Percentiles rank a stretch among this genome's conserved stretches.
These are phyloP conservation scores for Parsonsia alboflavescens DNA, from an alignment of 257 asterid species.

Conservation along the genomic window DNA sequence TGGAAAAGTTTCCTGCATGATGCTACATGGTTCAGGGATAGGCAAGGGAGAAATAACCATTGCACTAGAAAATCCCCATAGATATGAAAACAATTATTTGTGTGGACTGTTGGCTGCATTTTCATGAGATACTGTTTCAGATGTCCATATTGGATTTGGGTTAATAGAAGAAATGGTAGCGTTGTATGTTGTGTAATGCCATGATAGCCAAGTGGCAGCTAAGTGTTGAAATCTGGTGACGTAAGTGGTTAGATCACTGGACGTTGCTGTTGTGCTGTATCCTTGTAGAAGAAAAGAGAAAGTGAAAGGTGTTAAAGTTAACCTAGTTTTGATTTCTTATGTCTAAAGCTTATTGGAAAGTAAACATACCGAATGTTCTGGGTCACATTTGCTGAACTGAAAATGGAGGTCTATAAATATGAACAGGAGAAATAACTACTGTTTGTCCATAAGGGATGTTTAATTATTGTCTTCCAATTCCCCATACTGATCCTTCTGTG, in stretches of 20 bases:
- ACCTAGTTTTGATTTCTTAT: not conserved
- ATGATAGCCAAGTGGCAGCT: not conserved
- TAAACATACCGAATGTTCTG: not conserved
- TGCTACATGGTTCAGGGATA: not conserved
- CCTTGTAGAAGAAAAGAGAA: not conserved
- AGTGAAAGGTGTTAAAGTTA: not conserved
- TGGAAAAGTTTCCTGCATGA: not conserved
- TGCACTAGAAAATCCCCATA: not conserved
- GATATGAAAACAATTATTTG: too few species aligned
- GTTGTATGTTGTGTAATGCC: not conserved
- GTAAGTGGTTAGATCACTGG: not conserved
- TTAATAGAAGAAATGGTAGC: not conserved
- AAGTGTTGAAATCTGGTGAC: not conserved
- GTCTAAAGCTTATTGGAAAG: not conserved
- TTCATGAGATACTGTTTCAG: not conserved
- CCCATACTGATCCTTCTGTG: conserved; percentile 12
- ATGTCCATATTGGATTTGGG: not conserved
- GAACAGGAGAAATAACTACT: not conserved
- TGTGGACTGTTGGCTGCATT: not conserved
- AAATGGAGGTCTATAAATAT: not conserved
- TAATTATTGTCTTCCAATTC: not conserved
- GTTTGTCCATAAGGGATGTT: too few species aligned
- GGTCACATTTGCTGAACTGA: not conserved
- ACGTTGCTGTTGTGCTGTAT: not conserved
- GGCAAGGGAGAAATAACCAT: not conserved